phyloP scores from a whole-genome alignment of 306 rosid genomes.

The Delonix regia region DNA sequence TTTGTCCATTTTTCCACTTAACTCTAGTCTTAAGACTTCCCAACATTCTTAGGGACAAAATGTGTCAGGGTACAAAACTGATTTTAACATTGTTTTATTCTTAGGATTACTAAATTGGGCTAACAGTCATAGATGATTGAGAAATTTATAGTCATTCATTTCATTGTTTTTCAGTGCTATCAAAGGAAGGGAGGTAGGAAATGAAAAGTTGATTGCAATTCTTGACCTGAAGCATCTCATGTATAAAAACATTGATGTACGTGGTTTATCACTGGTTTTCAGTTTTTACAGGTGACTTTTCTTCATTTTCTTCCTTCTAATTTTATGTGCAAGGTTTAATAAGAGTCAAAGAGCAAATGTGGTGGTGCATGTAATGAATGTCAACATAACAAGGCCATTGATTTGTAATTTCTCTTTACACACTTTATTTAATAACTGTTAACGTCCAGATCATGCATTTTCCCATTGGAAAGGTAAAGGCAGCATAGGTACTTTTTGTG shows the following conservation, averaged over 20 bases:
- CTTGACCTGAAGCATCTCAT: conserved; percentile 71
- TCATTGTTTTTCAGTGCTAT: conserved; percentile 53
- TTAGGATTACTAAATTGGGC: no score
- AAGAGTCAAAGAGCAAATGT: neutral
- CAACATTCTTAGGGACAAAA: neutral
- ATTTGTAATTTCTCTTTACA: neutral
- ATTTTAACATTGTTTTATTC: neutral
- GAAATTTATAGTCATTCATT: neutral
- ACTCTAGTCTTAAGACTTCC: neutral
- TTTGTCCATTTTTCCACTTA: neutral
- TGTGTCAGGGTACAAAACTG: neutral
- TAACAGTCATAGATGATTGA: neutral
- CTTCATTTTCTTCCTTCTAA: neutral
- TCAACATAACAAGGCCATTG: neutral
- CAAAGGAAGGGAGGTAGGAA: conserved; percentile 79
- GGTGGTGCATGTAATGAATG: neutral
- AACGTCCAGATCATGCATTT: no score
- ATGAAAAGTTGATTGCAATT: conserved; percentile 77
- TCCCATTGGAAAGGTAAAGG: no score
- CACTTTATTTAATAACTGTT: no score
- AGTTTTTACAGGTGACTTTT: conserved; percentile 77
- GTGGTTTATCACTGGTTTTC: conserved; percentile 87
- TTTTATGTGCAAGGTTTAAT: neutral
- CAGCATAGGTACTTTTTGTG: neutral
- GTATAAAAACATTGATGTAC: conserved; percentile 74